Evolutionary conservation across 139 green algal genomes (phyloP).

Genomic region (Zygnema cylindricum): DNA sequence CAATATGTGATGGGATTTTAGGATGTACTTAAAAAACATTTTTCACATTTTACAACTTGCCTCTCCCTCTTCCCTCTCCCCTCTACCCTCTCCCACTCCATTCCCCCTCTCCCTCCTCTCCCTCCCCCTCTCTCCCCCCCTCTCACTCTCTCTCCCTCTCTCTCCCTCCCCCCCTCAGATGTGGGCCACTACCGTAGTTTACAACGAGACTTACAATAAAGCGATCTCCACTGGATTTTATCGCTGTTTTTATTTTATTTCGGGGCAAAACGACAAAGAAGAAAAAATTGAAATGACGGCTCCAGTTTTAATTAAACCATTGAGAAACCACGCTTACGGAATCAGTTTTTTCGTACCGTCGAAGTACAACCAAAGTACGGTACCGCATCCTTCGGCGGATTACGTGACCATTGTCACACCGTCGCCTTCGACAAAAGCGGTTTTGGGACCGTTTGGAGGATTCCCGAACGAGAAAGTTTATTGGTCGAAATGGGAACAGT

Average conservation of each 20-base stretch:
- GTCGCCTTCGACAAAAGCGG: slow-evolving; percentile 11
- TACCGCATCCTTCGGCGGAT: background rate
- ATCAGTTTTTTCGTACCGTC: background rate
- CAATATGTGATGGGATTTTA: no score
- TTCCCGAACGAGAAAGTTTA: slow-evolving; percentile 48
- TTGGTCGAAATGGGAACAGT: background rate
- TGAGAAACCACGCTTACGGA: background rate
- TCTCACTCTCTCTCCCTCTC: no score
- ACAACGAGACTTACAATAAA: background rate
- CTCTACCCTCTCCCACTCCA: no score
- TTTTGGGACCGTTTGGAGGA: slow-evolving; percentile 38
- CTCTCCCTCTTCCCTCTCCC: no score
- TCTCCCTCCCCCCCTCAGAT: no score
- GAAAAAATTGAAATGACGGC: slow-evolving; percentile 28
- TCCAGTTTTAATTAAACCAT: slow-evolving; percentile 25
- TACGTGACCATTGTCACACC: background rate
- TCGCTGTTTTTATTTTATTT: slow-evolving; percentile 28
- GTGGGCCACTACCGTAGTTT: background rate
- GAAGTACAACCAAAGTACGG: background rate
- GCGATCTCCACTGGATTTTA: slow-evolving; percentile 8
- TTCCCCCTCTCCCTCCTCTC: no score
- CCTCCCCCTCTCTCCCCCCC: no score
- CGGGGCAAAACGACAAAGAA: background rate
- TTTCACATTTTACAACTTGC: no score
- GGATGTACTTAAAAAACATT: no score